Percentiles rank a stretch among this genome's conserved stretches.
Evolutionary conservation across 176 grass and related monocot genomes (phyloP).

Genomic region (Oryza coarctata): DNA sequence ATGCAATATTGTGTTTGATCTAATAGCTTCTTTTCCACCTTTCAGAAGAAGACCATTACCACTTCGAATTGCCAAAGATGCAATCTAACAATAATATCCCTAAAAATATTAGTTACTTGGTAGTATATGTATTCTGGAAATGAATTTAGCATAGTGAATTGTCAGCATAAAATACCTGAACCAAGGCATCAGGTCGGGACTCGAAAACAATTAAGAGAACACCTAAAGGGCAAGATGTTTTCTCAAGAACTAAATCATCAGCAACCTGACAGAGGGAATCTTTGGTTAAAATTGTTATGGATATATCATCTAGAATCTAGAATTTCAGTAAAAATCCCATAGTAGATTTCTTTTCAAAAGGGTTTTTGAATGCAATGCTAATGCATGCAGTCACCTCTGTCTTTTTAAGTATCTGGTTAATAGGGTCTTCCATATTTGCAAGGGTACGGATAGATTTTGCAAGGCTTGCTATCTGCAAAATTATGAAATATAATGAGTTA

Average conservation of each 20-base stretch:
- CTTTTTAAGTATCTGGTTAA: conserved; percentile 70
- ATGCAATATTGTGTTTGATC: conserved; percentile 87
- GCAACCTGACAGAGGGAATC: conserved; percentile 56
- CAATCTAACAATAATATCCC: conserved; percentile 57
- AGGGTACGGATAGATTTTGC: conserved; percentile 82
- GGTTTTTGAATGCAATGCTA: conserved; percentile 7
- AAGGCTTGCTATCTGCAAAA: conserved; percentile 77
- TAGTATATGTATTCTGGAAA: not conserved
- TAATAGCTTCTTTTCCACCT: conserved; percentile 97
- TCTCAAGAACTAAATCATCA: conserved; percentile 77
- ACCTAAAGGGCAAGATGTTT: conserved; percentile 84
- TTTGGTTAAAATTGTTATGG: not conserved
- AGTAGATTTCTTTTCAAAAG: not conserved
- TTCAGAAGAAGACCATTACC: conserved; percentile 96
- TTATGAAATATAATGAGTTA: conserved; percentile 24
- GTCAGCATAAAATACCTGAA: conserved; percentile 63
- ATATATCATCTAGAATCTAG: not conserved
- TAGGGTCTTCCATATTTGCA: conserved; percentile 93
- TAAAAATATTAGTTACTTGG: not conserved
- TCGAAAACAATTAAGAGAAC: conserved; percentile 95
- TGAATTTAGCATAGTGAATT: not conserved
- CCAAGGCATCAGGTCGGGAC: conserved; percentile 93
- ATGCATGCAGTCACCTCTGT: conserved; percentile 58
- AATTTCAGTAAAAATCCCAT: not conserved
- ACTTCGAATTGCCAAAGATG: conserved; percentile 91